These are phyloP conservation scores for Aspergillus cejpii DNA, from an alignment of 2,329 filamentous ascomycete species.

Conservation along the genomic window DNA sequence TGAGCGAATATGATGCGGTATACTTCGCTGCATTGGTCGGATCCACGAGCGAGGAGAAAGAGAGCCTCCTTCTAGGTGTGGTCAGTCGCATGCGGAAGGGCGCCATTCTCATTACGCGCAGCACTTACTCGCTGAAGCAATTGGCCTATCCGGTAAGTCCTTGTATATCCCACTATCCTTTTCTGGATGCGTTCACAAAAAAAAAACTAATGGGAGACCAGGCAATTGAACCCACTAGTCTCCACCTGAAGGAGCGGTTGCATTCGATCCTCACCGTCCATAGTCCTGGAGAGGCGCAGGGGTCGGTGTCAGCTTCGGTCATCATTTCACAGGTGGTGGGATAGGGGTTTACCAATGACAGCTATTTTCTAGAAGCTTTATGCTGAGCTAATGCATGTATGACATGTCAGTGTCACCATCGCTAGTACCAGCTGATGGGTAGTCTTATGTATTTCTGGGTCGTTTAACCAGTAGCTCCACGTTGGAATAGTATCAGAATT, in stretches of 20 bases:
- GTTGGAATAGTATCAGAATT: neutral
- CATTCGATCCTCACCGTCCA: neutral
- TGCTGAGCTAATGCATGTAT: neutral
- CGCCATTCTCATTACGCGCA: neutral
- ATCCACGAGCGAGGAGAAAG: neutral
- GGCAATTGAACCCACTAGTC: neutral
- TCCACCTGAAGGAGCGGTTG: neutral
- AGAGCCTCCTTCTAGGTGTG: neutral
- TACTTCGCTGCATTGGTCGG: neutral
- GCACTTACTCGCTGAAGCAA: neutral
- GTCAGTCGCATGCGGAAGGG: neutral
- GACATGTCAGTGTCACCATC: neutral
- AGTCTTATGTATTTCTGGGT: neutral
- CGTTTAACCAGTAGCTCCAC: neutral
- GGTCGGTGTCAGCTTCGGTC: neutral
- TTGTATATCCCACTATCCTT: neutral
- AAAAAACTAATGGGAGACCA: neutral
- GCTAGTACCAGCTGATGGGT: neutral
- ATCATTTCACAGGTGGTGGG: neutral
- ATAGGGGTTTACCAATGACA: neutral
- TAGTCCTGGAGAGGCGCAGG: neutral
- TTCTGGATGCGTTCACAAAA: neutral
- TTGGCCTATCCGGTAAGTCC: neutral
- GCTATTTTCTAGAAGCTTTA: neutral
- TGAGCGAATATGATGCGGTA: neutral